Conservation (phyloP, 2,329 filamentous ascomycete genomes). For the Arachnomyces sp. region DNA sequence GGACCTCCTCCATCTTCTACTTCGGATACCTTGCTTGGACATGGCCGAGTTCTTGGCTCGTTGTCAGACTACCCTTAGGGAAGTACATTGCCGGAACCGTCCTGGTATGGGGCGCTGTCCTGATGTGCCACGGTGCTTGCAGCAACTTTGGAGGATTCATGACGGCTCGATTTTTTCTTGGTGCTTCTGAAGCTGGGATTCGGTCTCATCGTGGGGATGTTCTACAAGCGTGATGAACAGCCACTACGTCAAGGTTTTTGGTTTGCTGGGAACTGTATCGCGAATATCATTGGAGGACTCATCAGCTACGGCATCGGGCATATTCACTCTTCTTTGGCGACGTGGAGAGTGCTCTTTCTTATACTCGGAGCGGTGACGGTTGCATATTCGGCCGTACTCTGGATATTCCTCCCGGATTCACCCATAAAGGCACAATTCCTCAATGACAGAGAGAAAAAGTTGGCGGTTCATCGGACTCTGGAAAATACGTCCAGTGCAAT, state of each 20-base stretch:
- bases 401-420: no score
- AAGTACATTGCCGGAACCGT: conserved; percentile 41
- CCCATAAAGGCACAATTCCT: no score
- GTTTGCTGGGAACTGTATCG: conserved; percentile 34
- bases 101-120: conserved; percentile 43
- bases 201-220: conserved; percentile 50
- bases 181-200: conserved; percentile 50
- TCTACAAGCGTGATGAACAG: conserved; percentile 52
- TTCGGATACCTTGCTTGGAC: conserved; percentile 44
- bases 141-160: conserved; percentile 44
- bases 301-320: conserved; percentile 50
- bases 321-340: conserved; percentile 28
- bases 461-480: no score
- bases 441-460: no score
- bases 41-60: conserved; percentile 30
- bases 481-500: not conserved
- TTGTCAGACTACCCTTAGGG: conserved; percentile 44
- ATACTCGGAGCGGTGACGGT: no score
- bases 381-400: no score
- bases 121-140: conserved; percentile 42
- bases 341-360: no score
- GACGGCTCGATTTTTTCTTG: conserved; percentile 47
- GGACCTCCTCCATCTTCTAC: conserved; percentile 47
- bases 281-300: conserved; percentile 19
- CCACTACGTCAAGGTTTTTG: conserved; percentile 49